Conservation (phyloP, 352 stramenopile species). For the Pythium oligandrum region DNA sequence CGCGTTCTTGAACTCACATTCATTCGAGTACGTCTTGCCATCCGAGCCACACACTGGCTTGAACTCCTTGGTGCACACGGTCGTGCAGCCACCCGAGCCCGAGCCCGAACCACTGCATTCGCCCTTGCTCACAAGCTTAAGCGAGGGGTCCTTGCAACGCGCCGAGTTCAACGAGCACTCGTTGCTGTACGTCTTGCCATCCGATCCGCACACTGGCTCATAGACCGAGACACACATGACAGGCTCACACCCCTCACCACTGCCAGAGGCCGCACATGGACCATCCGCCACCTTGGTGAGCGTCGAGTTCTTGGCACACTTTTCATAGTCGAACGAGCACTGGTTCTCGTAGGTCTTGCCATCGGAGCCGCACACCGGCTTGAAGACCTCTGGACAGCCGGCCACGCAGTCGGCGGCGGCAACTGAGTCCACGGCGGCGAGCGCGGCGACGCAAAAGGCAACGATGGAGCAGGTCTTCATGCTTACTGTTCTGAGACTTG, state of each 20-base stretch:
- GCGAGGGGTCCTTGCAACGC: slow-evolving; percentile 18
- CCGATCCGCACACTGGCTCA: slow-evolving; percentile 34
- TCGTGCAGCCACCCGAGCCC: slow-evolving; percentile 5
- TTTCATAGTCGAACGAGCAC: slow-evolving; percentile 18
- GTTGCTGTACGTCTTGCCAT: slow-evolving; percentile 43
- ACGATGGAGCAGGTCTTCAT: slow-evolving; percentile 18
- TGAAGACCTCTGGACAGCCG: slow-evolving; percentile 19
- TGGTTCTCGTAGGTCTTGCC: slow-evolving; percentile 25
- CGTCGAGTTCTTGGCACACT: slow-evolving; percentile 17
- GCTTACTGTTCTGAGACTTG: background rate
- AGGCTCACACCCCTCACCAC: background rate
- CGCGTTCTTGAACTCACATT: slow-evolving; percentile 6
- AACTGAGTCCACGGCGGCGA: background rate
- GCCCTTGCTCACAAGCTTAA: slow-evolving; percentile 16
- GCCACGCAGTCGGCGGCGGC: slow-evolving; percentile 10
- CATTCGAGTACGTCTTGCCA: too few species aligned
- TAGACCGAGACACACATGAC: slow-evolving; percentile 11
- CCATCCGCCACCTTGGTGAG: slow-evolving; percentile 15
- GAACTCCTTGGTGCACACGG: slow-evolving; percentile 13
- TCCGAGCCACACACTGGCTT: slow-evolving; percentile 10
- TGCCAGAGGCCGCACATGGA: slow-evolving; percentile 8
- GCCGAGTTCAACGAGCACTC: slow-evolving; percentile 26
- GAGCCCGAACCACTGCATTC: slow-evolving; percentile 19
- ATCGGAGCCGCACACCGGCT: slow-evolving; percentile 23
- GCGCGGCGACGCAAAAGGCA: slow-evolving; percentile 2